These are phyloP conservation scores for Fusarium foetens DNA, from an alignment of 2,329 filamentous ascomycete genomes.

Conservation along the genomic window DNA sequence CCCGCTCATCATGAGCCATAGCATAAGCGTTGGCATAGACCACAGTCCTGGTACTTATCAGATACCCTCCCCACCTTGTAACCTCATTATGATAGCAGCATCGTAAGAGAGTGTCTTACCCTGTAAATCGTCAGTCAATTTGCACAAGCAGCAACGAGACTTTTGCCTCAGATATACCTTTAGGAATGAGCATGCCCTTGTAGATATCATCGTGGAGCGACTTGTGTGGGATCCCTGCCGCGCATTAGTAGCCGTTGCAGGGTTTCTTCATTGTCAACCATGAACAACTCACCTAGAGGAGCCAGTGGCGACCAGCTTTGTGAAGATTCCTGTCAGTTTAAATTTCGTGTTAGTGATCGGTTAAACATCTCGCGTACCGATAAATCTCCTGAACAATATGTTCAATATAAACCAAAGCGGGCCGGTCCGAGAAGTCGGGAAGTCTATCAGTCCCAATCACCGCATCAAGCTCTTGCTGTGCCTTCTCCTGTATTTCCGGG, in stretches of 20 bases:
- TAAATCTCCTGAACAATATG: slow-evolving; percentile 57
- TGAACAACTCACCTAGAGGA: slow-evolving; percentile 52
- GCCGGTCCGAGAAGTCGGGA: slow-evolving; percentile 58
- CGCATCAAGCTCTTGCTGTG: slow-evolving; percentile 57
- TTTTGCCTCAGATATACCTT: slow-evolving; percentile 49
- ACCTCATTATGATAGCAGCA: neutral
- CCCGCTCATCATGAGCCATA: slow-evolving; percentile 54
- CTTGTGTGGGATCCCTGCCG: slow-evolving; percentile 61
- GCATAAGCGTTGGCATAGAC: slow-evolving; percentile 56
- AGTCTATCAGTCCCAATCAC: slow-evolving; percentile 55
- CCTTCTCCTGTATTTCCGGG: slow-evolving; percentile 58
- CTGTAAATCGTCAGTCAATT: slow-evolving; percentile 21
- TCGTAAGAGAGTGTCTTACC: slow-evolving; percentile 24
- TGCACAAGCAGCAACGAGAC: neutral
- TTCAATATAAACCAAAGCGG: slow-evolving; percentile 56
- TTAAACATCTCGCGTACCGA: slow-evolving; percentile 41
- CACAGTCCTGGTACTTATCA: slow-evolving; percentile 46
- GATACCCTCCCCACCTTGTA: slow-evolving; percentile 12
- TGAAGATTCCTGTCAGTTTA: neutral
- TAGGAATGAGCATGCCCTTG: slow-evolving; percentile 66
- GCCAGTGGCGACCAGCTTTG: slow-evolving; percentile 55
- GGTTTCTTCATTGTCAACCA: neutral
- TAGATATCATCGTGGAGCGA: slow-evolving; percentile 66
- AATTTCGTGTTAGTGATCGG: neutral
- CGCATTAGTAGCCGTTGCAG: slow-evolving; percentile 20